phyloP scores from a whole-genome alignment of 1,139 yeast species.

The Kodamaea ohmeri region DNA sequence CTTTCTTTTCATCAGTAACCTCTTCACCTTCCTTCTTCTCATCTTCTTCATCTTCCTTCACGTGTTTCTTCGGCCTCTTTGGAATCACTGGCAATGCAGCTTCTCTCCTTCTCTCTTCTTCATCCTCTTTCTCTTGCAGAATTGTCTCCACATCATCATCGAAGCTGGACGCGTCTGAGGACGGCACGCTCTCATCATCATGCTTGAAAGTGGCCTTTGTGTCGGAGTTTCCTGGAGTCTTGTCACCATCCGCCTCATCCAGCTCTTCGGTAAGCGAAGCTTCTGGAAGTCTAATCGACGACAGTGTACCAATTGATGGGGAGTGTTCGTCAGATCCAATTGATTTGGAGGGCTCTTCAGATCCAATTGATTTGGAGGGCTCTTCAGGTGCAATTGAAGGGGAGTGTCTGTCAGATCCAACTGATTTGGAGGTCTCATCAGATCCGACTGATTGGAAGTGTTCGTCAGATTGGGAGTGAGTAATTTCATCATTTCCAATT shows the following conservation, averaged over 20 bases:
- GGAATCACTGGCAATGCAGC: conserved; percentile 4
- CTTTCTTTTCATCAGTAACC: not conserved
- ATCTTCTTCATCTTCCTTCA: not conserved
- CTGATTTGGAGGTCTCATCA: no score
- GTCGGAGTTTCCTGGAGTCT: conserved; percentile 36
- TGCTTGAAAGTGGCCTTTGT: conserved; percentile 33
- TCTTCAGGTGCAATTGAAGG: no score
- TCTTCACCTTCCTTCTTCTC: not conserved
- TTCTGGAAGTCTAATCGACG: conserved; percentile 1
- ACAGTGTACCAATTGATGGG: no score
- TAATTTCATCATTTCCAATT: no score
- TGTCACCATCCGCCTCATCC: conserved; percentile 29
- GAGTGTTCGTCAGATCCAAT: no score
- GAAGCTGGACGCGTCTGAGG: conserved; percentile 24
- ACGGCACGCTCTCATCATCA: conserved; percentile 21
- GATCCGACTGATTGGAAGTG: no score
- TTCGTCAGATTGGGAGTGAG: no score
- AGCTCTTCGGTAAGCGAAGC: conserved; percentile 1
- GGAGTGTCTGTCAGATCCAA: no score
- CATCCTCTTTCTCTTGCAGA: conserved; percentile 26
- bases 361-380: no score
- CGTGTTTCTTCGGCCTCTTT: conserved; percentile 5
- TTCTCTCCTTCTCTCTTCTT: conserved; percentile 10
- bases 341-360: no score
- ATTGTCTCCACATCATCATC: conserved; percentile 38